Conservation (phyloP, 768 basidiomycete genomes). For the Psilocybe cyanescens region DNA sequence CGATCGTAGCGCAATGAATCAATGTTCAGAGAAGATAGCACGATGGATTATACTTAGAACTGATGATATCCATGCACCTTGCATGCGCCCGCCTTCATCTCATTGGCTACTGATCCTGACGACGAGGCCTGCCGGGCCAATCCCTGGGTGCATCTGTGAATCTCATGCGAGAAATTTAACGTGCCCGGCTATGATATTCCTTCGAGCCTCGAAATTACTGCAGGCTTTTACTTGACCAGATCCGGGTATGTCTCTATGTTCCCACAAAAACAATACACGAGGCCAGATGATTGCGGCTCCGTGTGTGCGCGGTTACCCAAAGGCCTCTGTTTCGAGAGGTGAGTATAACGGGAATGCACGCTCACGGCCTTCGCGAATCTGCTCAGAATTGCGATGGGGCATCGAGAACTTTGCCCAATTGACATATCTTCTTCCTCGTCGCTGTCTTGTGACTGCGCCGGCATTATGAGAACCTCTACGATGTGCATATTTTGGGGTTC, state of each 20-base stretch:
- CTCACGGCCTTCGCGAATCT: background rate
- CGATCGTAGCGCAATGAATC: background rate
- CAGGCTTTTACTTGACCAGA: background rate
- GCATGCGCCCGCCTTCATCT: background rate
- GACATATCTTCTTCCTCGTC: background rate
- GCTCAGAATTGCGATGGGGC: background rate
- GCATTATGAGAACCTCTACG: background rate
- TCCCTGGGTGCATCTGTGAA: background rate
- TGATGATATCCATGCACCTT: background rate
- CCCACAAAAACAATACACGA: background rate
- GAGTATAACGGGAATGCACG: background rate
- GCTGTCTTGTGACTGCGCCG: background rate
- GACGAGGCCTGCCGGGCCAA: background rate
- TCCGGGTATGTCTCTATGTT: background rate
- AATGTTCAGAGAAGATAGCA: background rate
- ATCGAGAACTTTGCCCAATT: background rate
- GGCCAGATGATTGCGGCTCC: background rate
- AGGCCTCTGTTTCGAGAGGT: background rate
- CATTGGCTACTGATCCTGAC: background rate
- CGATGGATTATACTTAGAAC: background rate
- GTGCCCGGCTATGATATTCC: background rate
- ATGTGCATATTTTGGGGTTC: background rate
- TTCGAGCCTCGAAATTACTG: background rate
- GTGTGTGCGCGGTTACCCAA: background rate
- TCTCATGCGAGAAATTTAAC: background rate